Percentiles rank a stretch among this genome's conserved stretches.
phyloP scores from a whole-genome alignment of 148 eudicot species.

The Nyssa sinensis region DNA sequence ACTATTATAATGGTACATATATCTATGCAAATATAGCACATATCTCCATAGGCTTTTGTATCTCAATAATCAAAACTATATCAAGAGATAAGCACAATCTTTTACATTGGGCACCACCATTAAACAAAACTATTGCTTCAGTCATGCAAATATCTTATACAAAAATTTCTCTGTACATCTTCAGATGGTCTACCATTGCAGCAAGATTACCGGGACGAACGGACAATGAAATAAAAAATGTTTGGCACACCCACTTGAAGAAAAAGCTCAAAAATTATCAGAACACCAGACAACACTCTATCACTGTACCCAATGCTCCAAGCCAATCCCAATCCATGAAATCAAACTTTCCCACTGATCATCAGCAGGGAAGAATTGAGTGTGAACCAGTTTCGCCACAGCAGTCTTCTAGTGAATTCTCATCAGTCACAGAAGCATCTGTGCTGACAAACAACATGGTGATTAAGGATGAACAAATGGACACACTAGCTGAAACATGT shows the following conservation, averaged over 20 bases:
- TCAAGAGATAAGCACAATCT: background rate
- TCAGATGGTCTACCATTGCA: conserved; percentile 80
- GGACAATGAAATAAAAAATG: conserved; percentile 77
- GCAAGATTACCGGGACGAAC: conserved; percentile 77
- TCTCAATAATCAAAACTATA: no score
- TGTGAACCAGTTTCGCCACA: no score
- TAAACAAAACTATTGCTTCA: no score
- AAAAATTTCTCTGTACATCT: conserved; percentile 9
- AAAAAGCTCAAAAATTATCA: conserved; percentile 45
- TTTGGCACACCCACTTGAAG: conserved; percentile 84
- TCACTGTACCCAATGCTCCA: conserved; percentile 8
- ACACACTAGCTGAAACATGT: conserved; percentile 18
- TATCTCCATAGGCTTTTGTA: no score
- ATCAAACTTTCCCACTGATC: background rate
- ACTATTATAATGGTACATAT: no score
- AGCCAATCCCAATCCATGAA: background rate
- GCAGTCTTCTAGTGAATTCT: conserved; percentile 41
- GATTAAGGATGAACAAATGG: conserved; percentile 6
- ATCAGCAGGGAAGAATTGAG: background rate
- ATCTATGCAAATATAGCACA: background rate
- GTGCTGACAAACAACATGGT: conserved; percentile 9
- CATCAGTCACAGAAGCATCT: conserved; percentile 35
- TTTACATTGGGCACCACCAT: background rate
- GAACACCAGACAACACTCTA: conserved; percentile 1
- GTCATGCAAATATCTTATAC: background rate